Evolutionary conservation across 2,329 filamentous ascomycete species (phyloP).

Genomic region (Cercospora berteroae): DNA sequence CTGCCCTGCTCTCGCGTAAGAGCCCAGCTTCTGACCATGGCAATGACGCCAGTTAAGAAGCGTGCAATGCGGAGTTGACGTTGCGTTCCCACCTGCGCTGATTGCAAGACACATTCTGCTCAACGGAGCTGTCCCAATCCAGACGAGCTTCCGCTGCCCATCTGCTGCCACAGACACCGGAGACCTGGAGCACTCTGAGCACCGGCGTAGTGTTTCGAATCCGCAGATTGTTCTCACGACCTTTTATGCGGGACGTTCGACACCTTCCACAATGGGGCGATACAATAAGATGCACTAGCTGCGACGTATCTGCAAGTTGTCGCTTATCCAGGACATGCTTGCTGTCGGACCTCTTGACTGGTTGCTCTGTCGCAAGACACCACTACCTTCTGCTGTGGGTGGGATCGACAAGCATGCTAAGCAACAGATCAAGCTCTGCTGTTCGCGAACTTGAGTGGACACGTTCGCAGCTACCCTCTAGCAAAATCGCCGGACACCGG

Average conservation of each 20-base stretch:
- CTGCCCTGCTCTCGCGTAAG: background rate
- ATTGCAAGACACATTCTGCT: background rate
- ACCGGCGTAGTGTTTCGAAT: background rate
- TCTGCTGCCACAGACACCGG: background rate
- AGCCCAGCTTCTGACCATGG: background rate
- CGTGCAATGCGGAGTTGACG: background rate
- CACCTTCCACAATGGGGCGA: background rate
- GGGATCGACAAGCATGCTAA: slow-evolving; percentile 6
- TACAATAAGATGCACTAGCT: background rate
- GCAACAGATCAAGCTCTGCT: background rate
- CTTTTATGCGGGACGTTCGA: background rate
- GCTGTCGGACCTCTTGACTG: background rate
- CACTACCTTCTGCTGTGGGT: background rate
- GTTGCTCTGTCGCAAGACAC: background rate
- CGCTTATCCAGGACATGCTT: background rate
- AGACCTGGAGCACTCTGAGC: background rate
- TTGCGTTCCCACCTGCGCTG: background rate
- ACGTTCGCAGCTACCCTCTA: background rate
- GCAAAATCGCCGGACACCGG: background rate
- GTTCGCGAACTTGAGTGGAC: background rate
- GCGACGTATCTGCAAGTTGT: background rate
- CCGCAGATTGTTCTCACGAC: background rate
- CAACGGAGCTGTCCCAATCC: background rate
- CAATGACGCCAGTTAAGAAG: background rate
- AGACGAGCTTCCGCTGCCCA: background rate